Conservation (phyloP, 2,329 filamentous ascomycete genomes). For the Volutella citrinella region DNA sequence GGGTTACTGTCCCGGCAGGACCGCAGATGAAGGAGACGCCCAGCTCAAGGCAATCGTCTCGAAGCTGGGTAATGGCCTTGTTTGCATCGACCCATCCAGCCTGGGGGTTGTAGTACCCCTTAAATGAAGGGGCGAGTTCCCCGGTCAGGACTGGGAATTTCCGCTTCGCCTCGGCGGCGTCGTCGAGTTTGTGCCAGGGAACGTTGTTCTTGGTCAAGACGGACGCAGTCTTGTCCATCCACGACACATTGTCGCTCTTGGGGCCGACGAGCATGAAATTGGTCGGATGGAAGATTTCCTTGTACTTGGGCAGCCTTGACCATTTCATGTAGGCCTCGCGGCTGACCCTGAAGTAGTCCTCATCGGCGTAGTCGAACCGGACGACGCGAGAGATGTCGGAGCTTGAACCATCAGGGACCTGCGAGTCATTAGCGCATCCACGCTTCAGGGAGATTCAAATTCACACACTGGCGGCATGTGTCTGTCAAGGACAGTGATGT, state of each 20-base stretch:
- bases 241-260: constrained; percentile 1
- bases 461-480: constrained; percentile 28
- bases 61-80: constrained; percentile 14
- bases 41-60: constrained; percentile 14
- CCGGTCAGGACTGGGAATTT: constrained; percentile 9
- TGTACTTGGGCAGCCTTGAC: constrained; percentile 10
- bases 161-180: constrained; percentile 2
- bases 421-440: neutral
- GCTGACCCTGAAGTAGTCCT: constrained; percentile 58
- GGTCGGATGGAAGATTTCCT: constrained; percentile 10
- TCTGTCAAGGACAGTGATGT: constrained; percentile 32
- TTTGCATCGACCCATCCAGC: constrained; percentile 17
- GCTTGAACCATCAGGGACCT: constrained; percentile 31
- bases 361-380: constrained; percentile 58
- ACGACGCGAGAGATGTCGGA: constrained; percentile 35
- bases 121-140: constrained; percentile 9
- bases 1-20: constrained; percentile 9
- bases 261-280: constrained; percentile 10
- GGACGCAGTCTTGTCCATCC: constrained; percentile 13
- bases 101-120: constrained; percentile 12
- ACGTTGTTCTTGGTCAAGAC: constrained; percentile 8
- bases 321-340: constrained; percentile 15
- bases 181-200: constrained; percentile 5
- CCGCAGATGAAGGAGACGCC: constrained; percentile 15
- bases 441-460: neutral